Percentiles rank a stretch among this genome's conserved stretches.
These are phyloP conservation scores for Lithospermum erythrorhizon DNA, from an alignment of 257 asterid genomes.

Conservation along the genomic window DNA sequence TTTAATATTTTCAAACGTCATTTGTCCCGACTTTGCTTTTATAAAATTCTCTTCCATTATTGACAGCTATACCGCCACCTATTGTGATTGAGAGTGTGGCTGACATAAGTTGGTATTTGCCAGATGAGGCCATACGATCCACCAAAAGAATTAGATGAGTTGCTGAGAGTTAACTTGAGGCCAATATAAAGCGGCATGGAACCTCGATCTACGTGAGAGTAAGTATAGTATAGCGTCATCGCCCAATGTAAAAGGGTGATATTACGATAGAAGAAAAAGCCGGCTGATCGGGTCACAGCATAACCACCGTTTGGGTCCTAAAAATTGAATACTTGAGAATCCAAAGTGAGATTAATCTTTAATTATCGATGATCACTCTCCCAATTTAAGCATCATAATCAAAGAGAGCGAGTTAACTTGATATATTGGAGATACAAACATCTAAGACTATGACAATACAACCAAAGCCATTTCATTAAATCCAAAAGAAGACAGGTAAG, in stretches of 20 bases:
- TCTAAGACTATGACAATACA: too few relatives aligned
- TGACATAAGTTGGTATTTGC: constrained; percentile 98
- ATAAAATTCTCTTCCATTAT: too few relatives aligned
- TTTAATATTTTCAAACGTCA: too few relatives aligned
- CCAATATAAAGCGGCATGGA: background rate
- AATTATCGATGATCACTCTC: too few relatives aligned
- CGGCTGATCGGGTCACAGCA: constrained; percentile 98
- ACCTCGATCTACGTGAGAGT: background rate
- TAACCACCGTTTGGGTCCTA: constrained; percentile 84
- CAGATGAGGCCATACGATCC: constrained; percentile 88
- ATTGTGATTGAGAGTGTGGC: too few relatives aligned
- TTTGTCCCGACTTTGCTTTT: too few relatives aligned
- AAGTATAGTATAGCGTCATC: background rate
- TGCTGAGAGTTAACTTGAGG: too few relatives aligned
- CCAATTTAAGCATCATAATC: background rate
- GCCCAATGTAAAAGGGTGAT: background rate
- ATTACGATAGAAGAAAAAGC: constrained; percentile 9
- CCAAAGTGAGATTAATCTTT: background rate
- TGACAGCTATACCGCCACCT: too few relatives aligned
- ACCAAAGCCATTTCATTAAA: too few relatives aligned
- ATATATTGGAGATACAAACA: too few relatives aligned
- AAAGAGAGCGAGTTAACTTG: background rate
- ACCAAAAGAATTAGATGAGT: background rate
- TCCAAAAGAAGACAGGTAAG: too few relatives aligned
- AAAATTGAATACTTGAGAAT: background rate